Conservation (phyloP, 306 rosid species). For the Alnus glutinosa region DNA sequence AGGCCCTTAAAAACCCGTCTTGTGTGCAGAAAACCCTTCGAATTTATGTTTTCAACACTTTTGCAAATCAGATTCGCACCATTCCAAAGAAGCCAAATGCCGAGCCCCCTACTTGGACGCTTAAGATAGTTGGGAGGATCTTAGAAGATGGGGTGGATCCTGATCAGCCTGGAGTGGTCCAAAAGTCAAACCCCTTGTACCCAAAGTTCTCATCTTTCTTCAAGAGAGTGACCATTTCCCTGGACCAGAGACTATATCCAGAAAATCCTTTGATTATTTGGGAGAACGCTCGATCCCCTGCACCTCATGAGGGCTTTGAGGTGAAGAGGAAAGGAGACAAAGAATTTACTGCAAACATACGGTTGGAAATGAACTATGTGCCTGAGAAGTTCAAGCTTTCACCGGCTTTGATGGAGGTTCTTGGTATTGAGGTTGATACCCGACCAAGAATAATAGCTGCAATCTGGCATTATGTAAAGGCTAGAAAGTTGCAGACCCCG, state of each 20-base stretch:
- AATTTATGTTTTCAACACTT: constrained; percentile 88
- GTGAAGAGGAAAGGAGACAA: constrained; percentile 97
- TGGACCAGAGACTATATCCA: constrained; percentile 97
- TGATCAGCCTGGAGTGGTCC: constrained; percentile 88
- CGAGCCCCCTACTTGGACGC: constrained; percentile 92
- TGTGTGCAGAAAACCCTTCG: constrained; percentile 92
- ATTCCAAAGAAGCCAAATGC: constrained; percentile 85
- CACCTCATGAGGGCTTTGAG: constrained; percentile 97
- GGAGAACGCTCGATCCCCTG: constrained; percentile 84
- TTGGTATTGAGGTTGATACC: constrained; percentile 98
- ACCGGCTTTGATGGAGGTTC: constrained; percentile 86
- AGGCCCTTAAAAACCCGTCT: constrained; percentile 86
- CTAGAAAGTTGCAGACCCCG: constrained; percentile 89
- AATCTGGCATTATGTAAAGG: constrained; percentile 99
- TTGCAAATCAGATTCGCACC: constrained; percentile 77
- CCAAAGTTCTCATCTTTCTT: constrained; percentile 93
- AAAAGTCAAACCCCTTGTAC: constrained; percentile 75
- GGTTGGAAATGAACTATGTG: constrained; percentile 87
- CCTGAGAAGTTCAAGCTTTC: constrained; percentile 97
- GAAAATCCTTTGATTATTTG: constrained; percentile 74
- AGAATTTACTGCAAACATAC: constrained; percentile 69
- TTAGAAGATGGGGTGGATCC: constrained; percentile 97
- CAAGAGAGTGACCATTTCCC: constrained; percentile 80
- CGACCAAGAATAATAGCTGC: constrained; percentile 96
- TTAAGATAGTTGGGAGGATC: constrained; percentile 92